phyloP scores from a whole-genome alignment of 805 yeast genomes.

The Candida berthetii region DNA sequence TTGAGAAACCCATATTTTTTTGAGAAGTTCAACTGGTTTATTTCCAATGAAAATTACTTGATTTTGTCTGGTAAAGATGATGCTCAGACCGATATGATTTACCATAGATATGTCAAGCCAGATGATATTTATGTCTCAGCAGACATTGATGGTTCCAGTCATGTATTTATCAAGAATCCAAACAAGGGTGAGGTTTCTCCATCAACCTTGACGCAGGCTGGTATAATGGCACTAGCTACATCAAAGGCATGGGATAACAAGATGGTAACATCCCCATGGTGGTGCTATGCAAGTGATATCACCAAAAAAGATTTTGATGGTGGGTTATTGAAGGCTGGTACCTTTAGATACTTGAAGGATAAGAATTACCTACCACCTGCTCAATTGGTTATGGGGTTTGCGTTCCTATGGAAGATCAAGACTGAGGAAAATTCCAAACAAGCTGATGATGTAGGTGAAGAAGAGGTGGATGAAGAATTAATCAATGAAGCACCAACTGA shows the following conservation, averaged over 20 bases:
- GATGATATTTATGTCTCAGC: conserved; percentile 70
- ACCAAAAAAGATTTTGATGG: conserved; percentile 63
- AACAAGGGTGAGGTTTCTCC: conserved; percentile 75
- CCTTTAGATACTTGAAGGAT: conserved; percentile 45
- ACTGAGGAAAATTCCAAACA: conserved; percentile 40
- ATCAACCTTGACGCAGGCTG: conserved; percentile 83
- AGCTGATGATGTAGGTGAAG: conserved; percentile 8
- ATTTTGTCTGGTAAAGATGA: conserved; percentile 84
- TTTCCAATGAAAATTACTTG: conserved; percentile 83
- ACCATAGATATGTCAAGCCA: conserved; percentile 67
- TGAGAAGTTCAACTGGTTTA: conserved; percentile 92
- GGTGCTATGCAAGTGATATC: conserved; percentile 62
- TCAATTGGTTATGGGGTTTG: conserved; percentile 89
- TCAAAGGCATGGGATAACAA: conserved; percentile 90
- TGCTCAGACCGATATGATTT: conserved; percentile 73
- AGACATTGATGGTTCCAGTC: conserved; percentile 67
- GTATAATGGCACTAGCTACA: conserved; percentile 72
- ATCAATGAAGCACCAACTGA: neutral
- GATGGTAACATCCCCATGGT: conserved; percentile 79
- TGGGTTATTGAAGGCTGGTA: conserved; percentile 56
- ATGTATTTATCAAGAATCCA: conserved; percentile 80
- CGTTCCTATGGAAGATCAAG: conserved; percentile 67
- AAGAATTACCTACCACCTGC: conserved; percentile 66
- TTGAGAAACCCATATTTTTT: conserved; percentile 80
- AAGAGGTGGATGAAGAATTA: conserved; percentile 4